These are phyloP conservation scores for Saccharomyces kudriavzevii DNA, from an alignment of 805 yeast genomes.

Conservation along the genomic window DNA sequence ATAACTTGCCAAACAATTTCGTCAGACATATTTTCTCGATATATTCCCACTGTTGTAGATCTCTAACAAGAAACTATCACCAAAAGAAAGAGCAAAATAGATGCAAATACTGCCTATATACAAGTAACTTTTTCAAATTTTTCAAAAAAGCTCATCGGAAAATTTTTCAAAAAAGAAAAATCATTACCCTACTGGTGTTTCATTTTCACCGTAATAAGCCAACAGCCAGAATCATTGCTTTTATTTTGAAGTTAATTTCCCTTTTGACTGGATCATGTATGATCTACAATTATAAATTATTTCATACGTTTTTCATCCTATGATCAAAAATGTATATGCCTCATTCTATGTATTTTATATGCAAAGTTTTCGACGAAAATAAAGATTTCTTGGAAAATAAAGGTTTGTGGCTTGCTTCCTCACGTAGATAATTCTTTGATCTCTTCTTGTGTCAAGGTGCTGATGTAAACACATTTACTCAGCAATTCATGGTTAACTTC, in stretches of 20 bases:
- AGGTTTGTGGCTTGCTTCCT: neutral
- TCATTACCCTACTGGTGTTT: neutral
- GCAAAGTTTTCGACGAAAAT: neutral
- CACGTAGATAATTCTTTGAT: slow-evolving; percentile 25
- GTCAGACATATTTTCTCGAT: slow-evolving; percentile 39
- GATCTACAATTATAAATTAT: neutral
- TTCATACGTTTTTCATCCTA: neutral
- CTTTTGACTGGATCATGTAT: neutral
- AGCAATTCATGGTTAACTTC: slow-evolving; percentile 53
- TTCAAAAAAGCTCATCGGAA: neutral
- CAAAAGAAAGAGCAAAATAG: neutral
- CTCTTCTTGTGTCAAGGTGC: slow-evolving; percentile 65
- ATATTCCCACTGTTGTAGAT: neutral
- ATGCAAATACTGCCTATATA: neutral
- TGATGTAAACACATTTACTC: slow-evolving; percentile 77
- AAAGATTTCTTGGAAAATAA: neutral
- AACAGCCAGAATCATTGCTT: no score
- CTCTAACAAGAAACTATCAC: neutral
- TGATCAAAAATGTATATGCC: neutral
- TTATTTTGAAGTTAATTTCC: neutral
- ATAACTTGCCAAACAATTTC: slow-evolving; percentile 96
- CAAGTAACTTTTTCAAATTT: neutral
- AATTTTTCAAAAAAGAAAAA: neutral
- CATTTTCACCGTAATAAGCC: neutral
- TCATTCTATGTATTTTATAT: neutral